Evolutionary conservation across 768 basidiomycete genomes (phyloP).

Genomic region (Rubroboletus pulcherrimus): DNA sequence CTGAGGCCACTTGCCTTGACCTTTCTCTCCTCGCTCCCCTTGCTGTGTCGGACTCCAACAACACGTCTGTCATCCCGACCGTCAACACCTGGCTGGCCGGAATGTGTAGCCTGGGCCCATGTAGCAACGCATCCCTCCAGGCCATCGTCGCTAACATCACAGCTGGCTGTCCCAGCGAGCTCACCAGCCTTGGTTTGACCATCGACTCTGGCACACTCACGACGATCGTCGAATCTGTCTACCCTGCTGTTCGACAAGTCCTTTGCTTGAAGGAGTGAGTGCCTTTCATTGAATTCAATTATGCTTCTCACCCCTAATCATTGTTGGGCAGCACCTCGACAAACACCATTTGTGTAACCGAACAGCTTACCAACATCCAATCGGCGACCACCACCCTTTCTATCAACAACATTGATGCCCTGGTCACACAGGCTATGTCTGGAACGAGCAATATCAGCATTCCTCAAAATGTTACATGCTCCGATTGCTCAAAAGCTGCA

Average conservation of each 20-base stretch:
- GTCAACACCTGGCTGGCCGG: constrained; percentile 60
- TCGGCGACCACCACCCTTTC: constrained; percentile 22
- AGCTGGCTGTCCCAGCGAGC: constrained; percentile 44
- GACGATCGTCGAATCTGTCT: constrained; percentile 45
- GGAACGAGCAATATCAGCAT: constrained; percentile 9
- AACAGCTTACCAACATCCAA: constrained; percentile 54
- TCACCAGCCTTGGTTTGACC: constrained; percentile 27
- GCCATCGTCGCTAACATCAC: constrained; percentile 52
- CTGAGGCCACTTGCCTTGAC: constrained; percentile 40
- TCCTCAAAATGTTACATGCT: constrained; percentile 44
- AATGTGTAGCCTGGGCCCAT: constrained; percentile 49
- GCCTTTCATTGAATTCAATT: background rate
- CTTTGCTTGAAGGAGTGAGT: constrained; percentile 65
- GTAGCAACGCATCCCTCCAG: constrained; percentile 58
- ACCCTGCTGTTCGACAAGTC: constrained; percentile 54
- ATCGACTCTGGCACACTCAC: constrained; percentile 25
- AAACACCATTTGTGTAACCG: constrained; percentile 52
- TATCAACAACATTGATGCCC: constrained; percentile 12
- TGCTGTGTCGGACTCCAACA: constrained; percentile 19
- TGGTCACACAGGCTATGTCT: constrained; percentile 6
- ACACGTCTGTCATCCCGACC: constrained; percentile 36
- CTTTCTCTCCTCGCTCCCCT: constrained; percentile 31
- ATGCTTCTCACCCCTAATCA: background rate
- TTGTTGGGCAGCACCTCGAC: constrained; percentile 28
- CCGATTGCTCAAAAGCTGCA: constrained; percentile 49